phyloP scores from a whole-genome alignment of 2,329 filamentous ascomycete species.

The Pleomassaria siparia region DNA sequence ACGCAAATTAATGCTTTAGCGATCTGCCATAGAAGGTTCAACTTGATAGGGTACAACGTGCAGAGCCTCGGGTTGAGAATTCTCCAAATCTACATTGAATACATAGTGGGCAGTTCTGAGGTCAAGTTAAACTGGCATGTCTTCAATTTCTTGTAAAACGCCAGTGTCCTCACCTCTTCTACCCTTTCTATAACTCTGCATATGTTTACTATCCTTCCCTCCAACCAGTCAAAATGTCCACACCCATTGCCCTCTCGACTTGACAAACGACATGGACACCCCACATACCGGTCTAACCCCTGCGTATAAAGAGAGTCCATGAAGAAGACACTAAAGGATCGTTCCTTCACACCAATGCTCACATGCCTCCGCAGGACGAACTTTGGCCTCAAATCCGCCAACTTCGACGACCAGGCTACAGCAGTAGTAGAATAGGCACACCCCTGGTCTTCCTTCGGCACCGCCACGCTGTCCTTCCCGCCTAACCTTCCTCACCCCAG shows the following conservation, averaged over 20 bases:
- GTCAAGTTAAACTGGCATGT: too few relatives aligned
- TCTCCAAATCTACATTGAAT: too few relatives aligned
- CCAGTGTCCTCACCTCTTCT: too few relatives aligned
- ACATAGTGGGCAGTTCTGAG: too few relatives aligned
- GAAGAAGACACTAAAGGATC: constrained; percentile 20
- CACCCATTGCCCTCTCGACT: constrained; percentile 24
- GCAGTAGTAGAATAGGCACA: constrained; percentile 23
- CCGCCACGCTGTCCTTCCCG: constrained; percentile 23
- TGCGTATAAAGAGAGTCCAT: constrained; percentile 21
- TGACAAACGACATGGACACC: constrained; percentile 16
- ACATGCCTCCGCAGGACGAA: constrained; percentile 14
- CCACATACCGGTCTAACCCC: constrained; percentile 21
- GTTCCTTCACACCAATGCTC: constrained; percentile 17
- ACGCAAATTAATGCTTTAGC: too few relatives aligned
- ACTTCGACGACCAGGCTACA: constrained; percentile 13
- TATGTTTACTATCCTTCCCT: too few relatives aligned
- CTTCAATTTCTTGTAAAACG: too few relatives aligned
- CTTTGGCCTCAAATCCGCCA: constrained; percentile 19
- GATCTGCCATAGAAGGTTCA: too few relatives aligned
- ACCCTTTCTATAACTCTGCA: too few relatives aligned
- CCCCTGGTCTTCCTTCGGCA: constrained; percentile 17
- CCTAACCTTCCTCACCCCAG: constrained; percentile 13
- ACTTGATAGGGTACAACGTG: too few relatives aligned
- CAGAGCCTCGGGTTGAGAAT: too few relatives aligned
- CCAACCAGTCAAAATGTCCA: too few relatives aligned